These are phyloP conservation scores for Marasmius sp. DNA, from an alignment of 1,284 basidiomycete species.

Conservation along the genomic window DNA sequence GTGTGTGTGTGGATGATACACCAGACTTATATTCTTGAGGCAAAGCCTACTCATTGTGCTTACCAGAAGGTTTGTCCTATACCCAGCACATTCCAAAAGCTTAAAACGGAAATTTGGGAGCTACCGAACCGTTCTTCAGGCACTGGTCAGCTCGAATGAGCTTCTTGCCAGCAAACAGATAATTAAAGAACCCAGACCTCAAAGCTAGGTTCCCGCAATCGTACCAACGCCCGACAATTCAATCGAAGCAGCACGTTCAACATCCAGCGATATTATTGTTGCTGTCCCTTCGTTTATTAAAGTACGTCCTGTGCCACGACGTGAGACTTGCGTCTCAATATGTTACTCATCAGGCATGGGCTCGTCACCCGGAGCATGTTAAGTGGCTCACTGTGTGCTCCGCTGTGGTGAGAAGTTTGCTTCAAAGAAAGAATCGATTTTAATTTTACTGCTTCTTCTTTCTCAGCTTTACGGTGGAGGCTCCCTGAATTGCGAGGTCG, in stretches of 20 bases:
- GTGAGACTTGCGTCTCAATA: too few species aligned
- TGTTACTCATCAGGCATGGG: slow-evolving; percentile 8
- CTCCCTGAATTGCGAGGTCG: slow-evolving; percentile 24
- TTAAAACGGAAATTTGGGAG: too few species aligned
- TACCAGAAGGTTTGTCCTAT: too few species aligned
- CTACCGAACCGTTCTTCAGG: too few species aligned
- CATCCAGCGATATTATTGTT: slow-evolving; percentile 20
- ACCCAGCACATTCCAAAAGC: too few species aligned
- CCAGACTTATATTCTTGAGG: too few species aligned
- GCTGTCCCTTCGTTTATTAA: slow-evolving; percentile 28
- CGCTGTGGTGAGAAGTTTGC: background rate
- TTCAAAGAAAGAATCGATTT: background rate
- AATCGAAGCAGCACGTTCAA: slow-evolving; percentile 17
- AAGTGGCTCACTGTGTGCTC: background rate
- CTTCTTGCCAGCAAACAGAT: too few species aligned
- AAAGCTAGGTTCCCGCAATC: slow-evolving; percentile 20
- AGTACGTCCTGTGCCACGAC: too few species aligned
- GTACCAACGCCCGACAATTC: slow-evolving; percentile 24
- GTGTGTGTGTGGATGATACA: too few species aligned
- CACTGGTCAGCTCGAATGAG: too few species aligned
- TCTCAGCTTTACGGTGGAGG: slow-evolving; percentile 29
- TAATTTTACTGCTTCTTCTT: background rate
- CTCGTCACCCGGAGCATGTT: slow-evolving; percentile 6
- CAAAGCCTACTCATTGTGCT: too few species aligned
- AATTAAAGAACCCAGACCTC: too few species aligned